Evolutionary conservation across 2,329 filamentous ascomycete genomes (phyloP), one percentile per base, ranked within the genome.

Genomic region (Dothistroma septosporum): DNA sequence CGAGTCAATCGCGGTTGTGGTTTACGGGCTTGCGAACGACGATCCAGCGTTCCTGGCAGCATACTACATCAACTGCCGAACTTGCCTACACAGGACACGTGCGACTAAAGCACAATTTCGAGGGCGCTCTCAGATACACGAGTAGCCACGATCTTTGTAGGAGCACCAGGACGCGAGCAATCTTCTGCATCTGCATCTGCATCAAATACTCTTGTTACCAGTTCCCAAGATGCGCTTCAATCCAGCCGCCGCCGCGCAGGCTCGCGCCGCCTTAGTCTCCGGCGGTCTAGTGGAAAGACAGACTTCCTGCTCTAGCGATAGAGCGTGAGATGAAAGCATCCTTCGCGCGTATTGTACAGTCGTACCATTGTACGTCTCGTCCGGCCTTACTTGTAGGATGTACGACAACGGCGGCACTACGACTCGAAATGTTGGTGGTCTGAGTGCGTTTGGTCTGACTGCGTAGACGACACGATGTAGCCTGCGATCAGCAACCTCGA

Each of bases 361-460:
- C 10, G 4, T 37, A 37, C 10, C 33, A 37, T 11, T 16, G 10
- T 9, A 11, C 33, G 10, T 37, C 33, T 16, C 10, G 33, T 9
- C 2, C 32, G 41, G 54, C 56, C 9, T 65, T 41, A 57, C 5
- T n/a, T 33, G 44, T 33, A 22, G 73, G 53, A 70, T 73, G 1
- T 71, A 74, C 50, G 65, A 69, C 49, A 70, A 69, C 2, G 68
- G 69, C 4, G 70, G 71, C 32, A 61, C 61, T 2, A 72, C 69
- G 1, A 73, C 72, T 0, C 60, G 53, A 33, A 64, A 70, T 33
- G 69, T 71, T n/a, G 68, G 67, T 12, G 72, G 65, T 3, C 46
- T 64, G 1, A 50, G 52, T 2, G 64, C 60, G 10, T 44, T 1
- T 11, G 7, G 37, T 44, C 8, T 16, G 6, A n/a, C 11, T 6